Conservation (phyloP, 2,329 filamentous ascomycete species). For the Triangularia verruculosa region DNA sequence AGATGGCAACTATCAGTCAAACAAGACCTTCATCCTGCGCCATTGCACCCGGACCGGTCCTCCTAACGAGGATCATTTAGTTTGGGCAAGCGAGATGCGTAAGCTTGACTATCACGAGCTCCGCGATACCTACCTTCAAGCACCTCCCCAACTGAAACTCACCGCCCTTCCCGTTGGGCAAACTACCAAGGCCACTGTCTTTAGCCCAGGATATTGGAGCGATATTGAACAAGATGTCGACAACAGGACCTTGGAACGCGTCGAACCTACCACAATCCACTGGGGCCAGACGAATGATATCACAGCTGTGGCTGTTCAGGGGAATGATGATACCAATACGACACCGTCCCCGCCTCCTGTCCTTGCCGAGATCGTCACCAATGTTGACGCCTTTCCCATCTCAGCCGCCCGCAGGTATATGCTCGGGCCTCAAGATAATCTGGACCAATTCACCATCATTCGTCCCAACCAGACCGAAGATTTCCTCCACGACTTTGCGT, state of each 20-base stretch:
- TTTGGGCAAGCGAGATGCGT: constrained; percentile 20
- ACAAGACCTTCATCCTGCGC: constrained; percentile 21
- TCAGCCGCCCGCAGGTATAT: constrained; percentile 16
- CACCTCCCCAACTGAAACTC: neutral
- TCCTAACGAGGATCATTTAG: constrained; percentile 14
- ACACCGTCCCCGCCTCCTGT: neutral
- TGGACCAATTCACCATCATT: constrained; percentile 1
- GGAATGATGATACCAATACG: neutral
- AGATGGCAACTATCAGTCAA: neutral
- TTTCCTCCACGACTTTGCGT: constrained; percentile 21
- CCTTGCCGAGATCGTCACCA: neutral
- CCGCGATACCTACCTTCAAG: constrained; percentile 27
- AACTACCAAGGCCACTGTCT: neutral
- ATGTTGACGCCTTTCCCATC: constrained; percentile 1
- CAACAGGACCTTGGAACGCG: neutral
- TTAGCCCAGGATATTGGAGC: neutral
- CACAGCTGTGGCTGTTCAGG: neutral
- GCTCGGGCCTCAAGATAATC: constrained; percentile 12
- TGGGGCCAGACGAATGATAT: neutral
- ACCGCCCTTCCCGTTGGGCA: neutral
- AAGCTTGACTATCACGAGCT: constrained; percentile 34
- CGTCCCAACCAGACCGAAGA: constrained; percentile 16
- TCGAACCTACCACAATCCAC: neutral
- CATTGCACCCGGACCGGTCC: constrained; percentile 10
- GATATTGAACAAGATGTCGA: neutral